These are phyloP conservation scores for Hippophae gyantsensis DNA, from an alignment of 306 rosid genomes.

Conservation along the genomic window DNA sequence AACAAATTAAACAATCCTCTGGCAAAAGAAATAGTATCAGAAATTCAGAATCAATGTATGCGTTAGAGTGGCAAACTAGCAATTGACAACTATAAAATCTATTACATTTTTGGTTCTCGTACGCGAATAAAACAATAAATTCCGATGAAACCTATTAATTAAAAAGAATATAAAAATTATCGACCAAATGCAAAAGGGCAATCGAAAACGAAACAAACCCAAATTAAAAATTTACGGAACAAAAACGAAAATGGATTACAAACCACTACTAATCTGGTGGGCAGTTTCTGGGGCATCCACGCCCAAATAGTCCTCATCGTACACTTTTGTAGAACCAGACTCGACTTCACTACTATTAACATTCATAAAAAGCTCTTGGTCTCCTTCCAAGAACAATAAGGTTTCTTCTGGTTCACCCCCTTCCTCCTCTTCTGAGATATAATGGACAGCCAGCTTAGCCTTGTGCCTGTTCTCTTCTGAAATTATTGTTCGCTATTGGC, in stretches of 20 bases:
- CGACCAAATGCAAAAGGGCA: neutral
- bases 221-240: neutral
- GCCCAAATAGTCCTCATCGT: conserved; percentile 20
- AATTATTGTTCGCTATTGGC: neutral
- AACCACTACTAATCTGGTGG: conserved; percentile 85
- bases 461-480: neutral
- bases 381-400: conserved; percentile 1
- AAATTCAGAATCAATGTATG: no score
- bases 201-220: neutral
- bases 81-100: no score
- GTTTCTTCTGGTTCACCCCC: neutral
- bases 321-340: conserved; percentile 4
- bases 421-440: neutral
- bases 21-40: no score
- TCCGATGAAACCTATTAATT: no score
- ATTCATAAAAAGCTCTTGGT: neutral
- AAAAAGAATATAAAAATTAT: neutral
- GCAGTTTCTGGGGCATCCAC: conserved; percentile 54
- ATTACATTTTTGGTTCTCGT: no score
- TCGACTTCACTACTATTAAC: conserved; percentile 5
- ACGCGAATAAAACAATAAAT: no score
- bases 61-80: no score
- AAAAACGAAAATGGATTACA: neutral
- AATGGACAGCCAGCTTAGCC: conserved; percentile 22
- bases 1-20: no score